These are phyloP conservation scores for Rhynchosporium agropyri DNA, from an alignment of 2,329 filamentous ascomycete genomes.

Conservation along the genomic window DNA sequence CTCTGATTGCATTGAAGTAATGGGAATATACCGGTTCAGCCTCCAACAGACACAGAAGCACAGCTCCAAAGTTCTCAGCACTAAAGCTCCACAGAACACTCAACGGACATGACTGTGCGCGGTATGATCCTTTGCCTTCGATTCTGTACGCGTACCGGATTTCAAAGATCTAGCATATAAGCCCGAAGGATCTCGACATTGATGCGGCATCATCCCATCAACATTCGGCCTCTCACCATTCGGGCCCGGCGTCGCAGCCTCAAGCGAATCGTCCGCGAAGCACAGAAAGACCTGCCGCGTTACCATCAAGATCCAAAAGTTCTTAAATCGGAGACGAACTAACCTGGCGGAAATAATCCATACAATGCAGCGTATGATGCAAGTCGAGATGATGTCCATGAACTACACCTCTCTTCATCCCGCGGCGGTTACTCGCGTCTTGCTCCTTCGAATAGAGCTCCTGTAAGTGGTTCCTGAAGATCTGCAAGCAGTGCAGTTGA, in stretches of 20 bases:
- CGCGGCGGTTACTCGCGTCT: background rate
- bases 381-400: slow-evolving; percentile 17
- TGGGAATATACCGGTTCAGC: too few species aligned
- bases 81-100: background rate
- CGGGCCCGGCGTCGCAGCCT: background rate
- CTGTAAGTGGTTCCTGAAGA: slow-evolving; percentile 6
- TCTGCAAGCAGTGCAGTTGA: slow-evolving; percentile 10
- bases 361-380: slow-evolving; percentile 8
- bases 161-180: slow-evolving; percentile 9
- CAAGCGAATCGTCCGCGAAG: slow-evolving; percentile 4
- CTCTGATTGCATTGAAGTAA: too few species aligned
- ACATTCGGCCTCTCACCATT: slow-evolving; percentile 3
- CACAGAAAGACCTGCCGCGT: background rate
- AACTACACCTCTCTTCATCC: background rate
- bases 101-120: background rate
- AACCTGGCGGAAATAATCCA: slow-evolving; percentile 14
- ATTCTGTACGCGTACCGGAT: background rate
- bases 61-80: background rate
- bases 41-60: background rate
- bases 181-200: background rate
- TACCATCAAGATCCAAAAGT: background rate
- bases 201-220: slow-evolving; percentile 13
- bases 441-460: background rate
- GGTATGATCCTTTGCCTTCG: too few species aligned
- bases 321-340: background rate